These are phyloP conservation scores for Suhomyces terraborum DNA, from an alignment of 1,139 yeast genomes.

Conservation along the genomic window DNA sequence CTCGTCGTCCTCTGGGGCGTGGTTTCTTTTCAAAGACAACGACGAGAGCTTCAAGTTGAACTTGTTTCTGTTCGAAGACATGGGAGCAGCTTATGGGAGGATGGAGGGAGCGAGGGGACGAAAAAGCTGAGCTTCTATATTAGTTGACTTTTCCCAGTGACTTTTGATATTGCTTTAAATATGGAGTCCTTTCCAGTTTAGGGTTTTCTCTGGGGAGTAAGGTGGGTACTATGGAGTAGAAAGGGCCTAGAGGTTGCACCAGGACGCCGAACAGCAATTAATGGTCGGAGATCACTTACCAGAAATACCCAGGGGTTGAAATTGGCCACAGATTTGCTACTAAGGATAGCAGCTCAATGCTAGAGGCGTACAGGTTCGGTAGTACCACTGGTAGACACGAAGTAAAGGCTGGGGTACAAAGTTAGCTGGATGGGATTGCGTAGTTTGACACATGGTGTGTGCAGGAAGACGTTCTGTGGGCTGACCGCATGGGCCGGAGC, in stretches of 20 bases:
- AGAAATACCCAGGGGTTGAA: not conserved
- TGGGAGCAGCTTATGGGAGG: too few relatives aligned
- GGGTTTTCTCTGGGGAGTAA: too few relatives aligned
- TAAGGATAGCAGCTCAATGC: not conserved
- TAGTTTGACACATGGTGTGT: not conserved
- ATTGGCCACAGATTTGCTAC: not conserved
- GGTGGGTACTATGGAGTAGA: too few relatives aligned
- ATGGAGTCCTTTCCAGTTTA: too few relatives aligned
- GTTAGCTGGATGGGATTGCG: not conserved
- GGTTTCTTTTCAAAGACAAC: slow-evolving; percentile 15
- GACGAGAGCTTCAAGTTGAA: slow-evolving; percentile 22
- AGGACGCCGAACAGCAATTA: not conserved
- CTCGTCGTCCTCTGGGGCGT: slow-evolving; percentile 20
- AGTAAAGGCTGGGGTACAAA: not conserved
- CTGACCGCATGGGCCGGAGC: too few relatives aligned
- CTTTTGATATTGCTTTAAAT: too few relatives aligned
- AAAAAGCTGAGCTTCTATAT: too few relatives aligned
- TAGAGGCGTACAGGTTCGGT: not conserved
- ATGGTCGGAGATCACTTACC: too few relatives aligned
- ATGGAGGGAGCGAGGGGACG: too few relatives aligned
- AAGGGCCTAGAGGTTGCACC: not conserved
- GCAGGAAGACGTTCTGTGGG: not conserved
- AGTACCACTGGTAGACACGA: not conserved
- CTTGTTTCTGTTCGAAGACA: slow-evolving; percentile 16
- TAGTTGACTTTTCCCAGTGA: too few relatives aligned